Evolutionary conservation across 2,329 filamentous ascomycete species (phyloP), one percentile per base, ranked within the genome.

Genomic region (Aspergillus sojae): DNA sequence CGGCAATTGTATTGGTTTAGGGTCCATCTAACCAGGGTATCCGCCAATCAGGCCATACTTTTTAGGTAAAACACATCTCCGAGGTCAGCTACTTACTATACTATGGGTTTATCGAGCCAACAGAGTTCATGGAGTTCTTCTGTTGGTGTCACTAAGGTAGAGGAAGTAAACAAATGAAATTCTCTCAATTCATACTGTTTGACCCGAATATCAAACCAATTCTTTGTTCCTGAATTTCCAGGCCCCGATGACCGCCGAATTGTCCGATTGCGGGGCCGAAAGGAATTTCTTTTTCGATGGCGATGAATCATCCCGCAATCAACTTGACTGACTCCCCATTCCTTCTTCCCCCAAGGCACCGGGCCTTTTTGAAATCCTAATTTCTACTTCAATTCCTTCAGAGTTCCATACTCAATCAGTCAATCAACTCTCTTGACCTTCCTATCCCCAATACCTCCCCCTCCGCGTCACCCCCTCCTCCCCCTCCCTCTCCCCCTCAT

Each of bases 281-380:
- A 64, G 57, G 60, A 65, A 55, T 63, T 52, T 54, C 56, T 26
- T 54, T 52, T 30, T 30, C 26, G 5, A 36, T 36, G 34, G 34
- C 34, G 34, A 36, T 52, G 48, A 52, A n/a, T 52, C 48, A 52
- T 52, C 48, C 62, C 48, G 32, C 52, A 64, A 70, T 59, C 58
- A 65, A n/a, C 26, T 30, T 12, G 6, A 52, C 14, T 7, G 3
- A 16, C 26, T 52, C 9, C 16, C 28, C 48, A n/a, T 14, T 52
- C 4, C 16, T 52, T 30, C 48, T n/a, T 28, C 16, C 23, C 46
- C 46, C 5, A 46, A 50, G 23, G 6, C 48, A 9, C n/a, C 11
- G 16, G 26, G 26, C 14, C n/a, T 30, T n/a, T 16, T 36, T 16
- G 34, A 36, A 21, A 23, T 50, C 46, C 6, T 19, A 19, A 7